A percentile compares a stretch with the other conserved stretches of the same genome.
Evolutionary conservation across 352 stramenopile genomes (phyloP).

Genomic region (Globisporangium cystogenes): DNA sequence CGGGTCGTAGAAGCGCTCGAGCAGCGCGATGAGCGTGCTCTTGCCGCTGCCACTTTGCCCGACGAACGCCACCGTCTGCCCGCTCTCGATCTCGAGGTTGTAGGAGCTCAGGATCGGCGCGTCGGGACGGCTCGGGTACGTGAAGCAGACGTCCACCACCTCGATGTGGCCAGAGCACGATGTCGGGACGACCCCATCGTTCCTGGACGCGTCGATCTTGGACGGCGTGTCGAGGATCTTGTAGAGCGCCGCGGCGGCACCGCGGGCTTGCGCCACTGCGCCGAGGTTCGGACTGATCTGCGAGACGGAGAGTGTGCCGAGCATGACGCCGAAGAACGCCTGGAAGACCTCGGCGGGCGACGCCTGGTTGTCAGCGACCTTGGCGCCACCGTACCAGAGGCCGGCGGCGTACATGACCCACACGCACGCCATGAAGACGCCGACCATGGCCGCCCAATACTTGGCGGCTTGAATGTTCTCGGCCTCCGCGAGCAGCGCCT

Average conservation of each 20-base stretch:
- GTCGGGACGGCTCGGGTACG: not conserved
- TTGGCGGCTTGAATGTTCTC: too few relatives aligned
- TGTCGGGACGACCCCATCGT: conserved; percentile 14
- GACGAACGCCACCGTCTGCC: not conserved
- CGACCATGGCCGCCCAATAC: conserved; percentile 8
- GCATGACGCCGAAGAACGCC: conserved; percentile 47
- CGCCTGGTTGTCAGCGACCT: conserved; percentile 21
- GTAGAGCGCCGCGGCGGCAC: conserved; percentile 36
- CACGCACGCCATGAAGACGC: conserved; percentile 21
- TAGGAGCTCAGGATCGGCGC: not conserved
- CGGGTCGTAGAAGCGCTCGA: conserved; percentile 7
- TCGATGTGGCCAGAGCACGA: conserved; percentile 25
- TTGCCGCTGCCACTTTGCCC: conserved; percentile 2
- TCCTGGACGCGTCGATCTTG: conserved; percentile 34
- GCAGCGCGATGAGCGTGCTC: conserved; percentile 3
- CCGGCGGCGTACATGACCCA: conserved; percentile 46
- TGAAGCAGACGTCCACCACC: not conserved
- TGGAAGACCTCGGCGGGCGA: conserved; percentile 30
- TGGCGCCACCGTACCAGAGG: conserved; percentile 45
- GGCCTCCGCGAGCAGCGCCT: conserved; percentile 9
- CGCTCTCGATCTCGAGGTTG: not conserved
- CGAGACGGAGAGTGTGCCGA: conserved; percentile 31
- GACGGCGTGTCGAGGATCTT: conserved; percentile 42
- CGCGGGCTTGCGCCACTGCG: conserved; percentile 37
- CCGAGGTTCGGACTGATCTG: conserved; percentile 51